Evolutionary conservation across 495 filamentous ascomycete species (phyloP).

Genomic region (Penicillium pulvis): DNA sequence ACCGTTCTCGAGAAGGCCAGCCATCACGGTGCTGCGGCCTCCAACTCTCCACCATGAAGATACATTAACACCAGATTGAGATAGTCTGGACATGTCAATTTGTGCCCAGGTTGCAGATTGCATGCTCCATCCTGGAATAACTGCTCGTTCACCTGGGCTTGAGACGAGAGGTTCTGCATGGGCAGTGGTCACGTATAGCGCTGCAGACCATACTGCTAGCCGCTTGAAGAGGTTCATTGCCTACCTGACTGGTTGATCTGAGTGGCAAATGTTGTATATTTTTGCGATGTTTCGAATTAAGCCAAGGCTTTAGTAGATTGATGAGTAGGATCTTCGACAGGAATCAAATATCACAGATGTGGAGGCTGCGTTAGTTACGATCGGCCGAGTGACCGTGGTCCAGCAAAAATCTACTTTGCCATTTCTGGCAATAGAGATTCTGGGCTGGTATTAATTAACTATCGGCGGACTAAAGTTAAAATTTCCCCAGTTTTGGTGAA

Average conservation of each 20-base stretch:
- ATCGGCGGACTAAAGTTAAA: neutral
- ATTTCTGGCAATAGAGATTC: neutral
- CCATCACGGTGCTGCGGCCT: constrained; percentile 58
- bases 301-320: neutral
- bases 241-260: neutral
- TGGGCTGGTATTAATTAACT: neutral
- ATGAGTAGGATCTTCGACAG: neutral
- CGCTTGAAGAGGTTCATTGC: constrained; percentile 8
- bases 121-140: constrained; percentile 59
- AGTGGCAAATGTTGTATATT: neutral
- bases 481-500: neutral
- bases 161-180: constrained; percentile 17
- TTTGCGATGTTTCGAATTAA: no score
- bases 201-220: constrained; percentile 2
- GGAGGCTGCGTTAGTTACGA: no score
- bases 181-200: constrained; percentile 2
- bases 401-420: neutral
- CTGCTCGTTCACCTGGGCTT: constrained; percentile 31
- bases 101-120: constrained; percentile 46
- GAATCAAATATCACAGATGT: no score
- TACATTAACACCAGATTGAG: constrained; percentile 47
- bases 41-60: constrained; percentile 56
- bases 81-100: constrained; percentile 43
- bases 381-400: neutral
- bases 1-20: constrained; percentile 54